Conservation (phyloP, 75 land plant species). For the Sequoiadendron giganteum region DNA sequence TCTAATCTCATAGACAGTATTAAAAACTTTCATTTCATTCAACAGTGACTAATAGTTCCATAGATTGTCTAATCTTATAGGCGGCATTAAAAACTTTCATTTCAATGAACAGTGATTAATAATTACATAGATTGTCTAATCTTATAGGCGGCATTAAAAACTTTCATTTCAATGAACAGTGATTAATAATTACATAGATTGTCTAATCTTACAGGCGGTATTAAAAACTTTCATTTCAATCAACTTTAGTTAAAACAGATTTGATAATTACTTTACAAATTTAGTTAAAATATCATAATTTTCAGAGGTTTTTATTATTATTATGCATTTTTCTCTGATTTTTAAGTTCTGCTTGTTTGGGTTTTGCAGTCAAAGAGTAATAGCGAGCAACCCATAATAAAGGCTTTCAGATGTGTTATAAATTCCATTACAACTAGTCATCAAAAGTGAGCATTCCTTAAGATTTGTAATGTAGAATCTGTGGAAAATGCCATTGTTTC, state of each 20-base stretch:
- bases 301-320: not conserved
- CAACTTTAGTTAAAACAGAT: too few relatives aligned
- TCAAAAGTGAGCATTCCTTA: not conserved
- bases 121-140: too few relatives aligned
- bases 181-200: too few relatives aligned
- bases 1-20: too few relatives aligned
- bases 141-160: too few relatives aligned
- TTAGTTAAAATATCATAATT: not conserved
- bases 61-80: too few relatives aligned
- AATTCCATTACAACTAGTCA: not conserved
- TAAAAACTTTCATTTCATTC: not conserved
- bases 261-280: not conserved
- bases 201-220: too few relatives aligned
- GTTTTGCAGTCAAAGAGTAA: conserved; percentile 2
- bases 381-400: not conserved
- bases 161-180: too few relatives aligned
- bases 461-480: not conserved
- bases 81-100: too few relatives aligned
- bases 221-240: too few relatives aligned
- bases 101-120: too few relatives aligned
- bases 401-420: not conserved
- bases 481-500: not conserved
- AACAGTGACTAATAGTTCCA: not conserved
- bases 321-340: not conserved
- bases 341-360: not conserved